Conservation (phyloP, 305 asterid genomes). For the Fraxinus floribunda region DNA sequence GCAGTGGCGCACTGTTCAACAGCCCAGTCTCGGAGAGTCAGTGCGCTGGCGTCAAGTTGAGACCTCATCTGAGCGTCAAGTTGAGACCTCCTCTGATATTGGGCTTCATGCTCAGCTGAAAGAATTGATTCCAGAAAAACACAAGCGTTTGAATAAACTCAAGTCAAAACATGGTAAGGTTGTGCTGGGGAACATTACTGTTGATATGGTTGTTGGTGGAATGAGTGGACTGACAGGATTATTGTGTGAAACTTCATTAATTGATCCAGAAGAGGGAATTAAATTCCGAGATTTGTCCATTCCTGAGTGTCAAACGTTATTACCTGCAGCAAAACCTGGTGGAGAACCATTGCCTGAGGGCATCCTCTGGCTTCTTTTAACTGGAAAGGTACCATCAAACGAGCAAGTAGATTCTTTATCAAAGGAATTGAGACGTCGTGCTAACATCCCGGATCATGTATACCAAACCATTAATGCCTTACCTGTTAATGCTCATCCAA, state of each 20-base stretch:
- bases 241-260: conserved; percentile 88
- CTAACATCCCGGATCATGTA: conserved; percentile 76
- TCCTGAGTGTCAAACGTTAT: conserved; percentile 88
- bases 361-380: conserved; percentile 95
- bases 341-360: conserved; percentile 99
- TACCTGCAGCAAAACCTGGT: conserved; percentile 83
- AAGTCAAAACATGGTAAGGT: conserved; percentile 79
- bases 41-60: conserved; percentile 43
- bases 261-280: conserved; percentile 95
- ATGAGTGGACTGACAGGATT: conserved; percentile 95
- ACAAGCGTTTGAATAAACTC: conserved; percentile 76
- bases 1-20: conserved; percentile 63
- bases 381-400: conserved; percentile 87
- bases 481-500: conserved; percentile 78
- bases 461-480: conserved; percentile 72
- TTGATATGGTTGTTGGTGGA: conserved; percentile 89
- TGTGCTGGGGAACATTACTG: conserved; percentile 75
- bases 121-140: conserved; percentile 81
- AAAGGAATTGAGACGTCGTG: conserved; percentile 67
- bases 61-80: conserved; percentile 45
- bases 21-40: conserved; percentile 52
- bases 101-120: conserved; percentile 72
- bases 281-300: conserved; percentile 91
- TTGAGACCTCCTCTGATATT: conserved; percentile 75
- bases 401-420: conserved; percentile 75